These are phyloP conservation scores for Yarrowia sp. DNA, from an alignment of 805 yeast genomes.

Conservation along the genomic window DNA sequence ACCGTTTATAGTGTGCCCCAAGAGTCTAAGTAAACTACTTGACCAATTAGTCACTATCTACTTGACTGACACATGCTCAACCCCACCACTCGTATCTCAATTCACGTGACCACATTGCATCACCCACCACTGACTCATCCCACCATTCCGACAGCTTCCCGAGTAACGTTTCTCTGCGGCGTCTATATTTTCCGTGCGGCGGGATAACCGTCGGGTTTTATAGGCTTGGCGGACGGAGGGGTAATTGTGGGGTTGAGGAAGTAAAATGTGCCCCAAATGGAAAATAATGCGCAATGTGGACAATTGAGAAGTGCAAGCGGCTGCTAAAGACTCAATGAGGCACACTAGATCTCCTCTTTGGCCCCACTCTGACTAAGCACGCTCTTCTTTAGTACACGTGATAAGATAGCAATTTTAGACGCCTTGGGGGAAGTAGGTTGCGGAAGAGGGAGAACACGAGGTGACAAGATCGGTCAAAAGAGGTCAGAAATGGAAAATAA, in stretches of 20 bases:
- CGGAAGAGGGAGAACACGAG: not conserved
- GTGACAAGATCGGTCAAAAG: not conserved
- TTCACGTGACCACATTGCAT: not conserved
- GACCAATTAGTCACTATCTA: no score
- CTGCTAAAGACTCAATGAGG: no score
- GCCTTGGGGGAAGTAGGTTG: slow-evolving; percentile 4
- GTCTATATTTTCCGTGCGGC: slow-evolving; percentile 30
- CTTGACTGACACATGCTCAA: no score
- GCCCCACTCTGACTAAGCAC: no score
- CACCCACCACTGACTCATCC: not conserved
- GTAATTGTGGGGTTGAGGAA: not conserved
- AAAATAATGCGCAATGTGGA: not conserved
- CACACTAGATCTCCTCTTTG: no score
- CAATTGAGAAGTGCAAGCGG: no score
- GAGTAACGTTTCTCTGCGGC: slow-evolving; percentile 11
- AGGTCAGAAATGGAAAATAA: not conserved
- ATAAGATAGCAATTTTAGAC: slow-evolving; percentile 22
- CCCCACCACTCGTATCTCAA: no score
- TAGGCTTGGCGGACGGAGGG: slow-evolving; percentile 5
- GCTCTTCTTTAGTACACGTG: not conserved
- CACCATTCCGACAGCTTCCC: not conserved
- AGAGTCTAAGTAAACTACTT: no score
- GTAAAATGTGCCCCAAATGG: not conserved
- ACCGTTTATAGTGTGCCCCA: no score
- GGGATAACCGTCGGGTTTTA: slow-evolving; percentile 18